Evolutionary conservation across 2,329 filamentous ascomycete genomes (phyloP).

Genomic region (Arthrobotrys sphaeroides): DNA sequence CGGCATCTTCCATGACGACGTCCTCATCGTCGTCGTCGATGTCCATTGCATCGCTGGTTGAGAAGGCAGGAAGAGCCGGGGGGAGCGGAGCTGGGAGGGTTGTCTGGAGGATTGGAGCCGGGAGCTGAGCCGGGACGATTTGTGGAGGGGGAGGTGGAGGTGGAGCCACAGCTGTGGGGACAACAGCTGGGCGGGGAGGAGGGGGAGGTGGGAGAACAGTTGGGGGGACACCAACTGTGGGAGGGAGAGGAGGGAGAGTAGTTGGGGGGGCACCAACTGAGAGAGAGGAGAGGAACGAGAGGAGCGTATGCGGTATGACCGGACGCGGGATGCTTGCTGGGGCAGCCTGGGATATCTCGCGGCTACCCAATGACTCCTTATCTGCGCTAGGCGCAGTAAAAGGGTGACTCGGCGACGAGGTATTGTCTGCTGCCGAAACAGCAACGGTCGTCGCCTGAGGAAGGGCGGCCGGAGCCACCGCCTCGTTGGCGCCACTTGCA

Average conservation of each 20-base stretch:
- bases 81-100: not conserved
- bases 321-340: not conserved
- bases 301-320: no score
- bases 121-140: not conserved
- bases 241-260: no score
- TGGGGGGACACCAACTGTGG: no score
- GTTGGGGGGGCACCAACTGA: no score
- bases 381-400: not conserved
- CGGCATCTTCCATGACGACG: not conserved
- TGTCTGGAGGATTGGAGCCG: not conserved
- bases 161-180: no score
- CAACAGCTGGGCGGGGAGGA: no score
- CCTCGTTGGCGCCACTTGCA: not conserved
- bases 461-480: not conserved
- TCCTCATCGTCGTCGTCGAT: not conserved
- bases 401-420: not conserved
- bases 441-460: not conserved
- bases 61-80: no score
- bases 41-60: not conserved
- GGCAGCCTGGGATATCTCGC: not conserved
- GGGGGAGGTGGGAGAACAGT: no score
- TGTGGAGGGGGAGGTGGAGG: not conserved
- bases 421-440: not conserved
- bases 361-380: slow-evolving; percentile 13
- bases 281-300: not conserved